Evolutionary conservation across 768 basidiomycete species (phyloP).

Genomic region (Sistotremastrum suecicum): DNA sequence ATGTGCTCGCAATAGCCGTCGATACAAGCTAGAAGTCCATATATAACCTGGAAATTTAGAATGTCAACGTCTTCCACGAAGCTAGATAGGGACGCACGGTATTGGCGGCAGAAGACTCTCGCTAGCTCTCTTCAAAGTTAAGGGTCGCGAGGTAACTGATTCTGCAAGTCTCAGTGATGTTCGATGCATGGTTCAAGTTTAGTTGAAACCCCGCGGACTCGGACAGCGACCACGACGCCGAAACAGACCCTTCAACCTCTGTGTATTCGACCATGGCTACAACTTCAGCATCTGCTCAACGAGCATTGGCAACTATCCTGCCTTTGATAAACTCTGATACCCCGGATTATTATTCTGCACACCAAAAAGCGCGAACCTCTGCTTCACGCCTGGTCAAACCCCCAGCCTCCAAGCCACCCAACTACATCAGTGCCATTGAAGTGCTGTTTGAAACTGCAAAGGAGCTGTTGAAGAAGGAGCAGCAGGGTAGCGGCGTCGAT

Average conservation of each 20-base stretch:
- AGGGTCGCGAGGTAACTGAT: constrained; percentile 39
- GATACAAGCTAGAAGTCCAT: constrained; percentile 46
- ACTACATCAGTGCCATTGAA: constrained; percentile 80
- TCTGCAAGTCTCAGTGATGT: constrained; percentile 25
- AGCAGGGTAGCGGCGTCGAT: constrained; percentile 85
- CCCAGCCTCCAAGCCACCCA: constrained; percentile 20
- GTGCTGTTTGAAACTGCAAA: constrained; percentile 84
- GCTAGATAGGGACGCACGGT: constrained; percentile 37
- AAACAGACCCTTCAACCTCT: no score
- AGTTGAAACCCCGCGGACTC: no score
- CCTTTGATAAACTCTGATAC: constrained; percentile 60
- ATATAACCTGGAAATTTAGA: neutral
- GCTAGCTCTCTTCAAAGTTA: constrained; percentile 49
- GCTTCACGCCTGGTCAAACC: constrained; percentile 79
- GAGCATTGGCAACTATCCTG: constrained; percentile 62
- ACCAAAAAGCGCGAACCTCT: constrained; percentile 94
- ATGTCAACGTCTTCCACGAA: neutral
- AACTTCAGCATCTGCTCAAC: constrained; percentile 28
- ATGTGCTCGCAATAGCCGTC: constrained; percentile 70
- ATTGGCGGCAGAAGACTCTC: constrained; percentile 67
- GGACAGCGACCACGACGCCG: no score
- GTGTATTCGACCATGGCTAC: no score
- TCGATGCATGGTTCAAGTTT: constrained; percentile 6
- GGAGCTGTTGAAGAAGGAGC: constrained; percentile 77
- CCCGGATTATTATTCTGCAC: constrained; percentile 59